Conservation (phyloP, 257 asterid genomes). For the Handroanthus guayacan region DNA sequence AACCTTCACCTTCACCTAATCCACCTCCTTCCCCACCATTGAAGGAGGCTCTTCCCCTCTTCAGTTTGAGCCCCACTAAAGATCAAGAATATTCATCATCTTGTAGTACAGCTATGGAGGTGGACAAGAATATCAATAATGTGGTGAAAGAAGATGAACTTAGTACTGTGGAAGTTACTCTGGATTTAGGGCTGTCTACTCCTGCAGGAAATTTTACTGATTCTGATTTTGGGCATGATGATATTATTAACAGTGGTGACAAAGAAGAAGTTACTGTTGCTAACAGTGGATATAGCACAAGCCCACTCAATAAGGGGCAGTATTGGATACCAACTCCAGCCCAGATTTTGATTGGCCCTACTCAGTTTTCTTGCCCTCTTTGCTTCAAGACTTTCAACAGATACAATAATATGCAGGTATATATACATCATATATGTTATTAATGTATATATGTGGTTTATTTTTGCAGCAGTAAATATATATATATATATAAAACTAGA, state of each 20-base stretch:
- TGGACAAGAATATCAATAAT: conserved; percentile 34
- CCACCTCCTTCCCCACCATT: conserved; percentile 80
- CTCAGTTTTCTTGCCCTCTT: conserved; percentile 69
- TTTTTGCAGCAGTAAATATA: neutral
- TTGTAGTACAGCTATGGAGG: conserved; percentile 45
- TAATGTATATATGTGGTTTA: neutral
- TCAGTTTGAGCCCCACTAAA: conserved; percentile 58
- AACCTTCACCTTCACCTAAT: conserved; percentile 50
- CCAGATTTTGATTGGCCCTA: conserved; percentile 67
- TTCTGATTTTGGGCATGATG: conserved; percentile 49
- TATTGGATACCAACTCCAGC: conserved; percentile 73
- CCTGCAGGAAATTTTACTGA: conserved; percentile 33
- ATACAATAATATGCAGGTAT: conserved; percentile 68
- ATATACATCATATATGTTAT: neutral
- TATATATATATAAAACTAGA: neutral
- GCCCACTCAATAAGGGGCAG: conserved; percentile 70
- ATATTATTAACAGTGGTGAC: conserved; percentile 1
- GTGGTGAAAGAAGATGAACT: conserved; percentile 40
- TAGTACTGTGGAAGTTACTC: conserved; percentile 35
- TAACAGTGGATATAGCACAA: conserved; percentile 39
- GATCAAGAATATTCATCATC: conserved; percentile 25
- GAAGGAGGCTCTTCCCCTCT: conserved; percentile 76
- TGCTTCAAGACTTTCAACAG: conserved; percentile 67
- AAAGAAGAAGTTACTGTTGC: conserved; percentile 49
- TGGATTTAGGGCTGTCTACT: conserved; percentile 64